These are phyloP conservation scores for Boletus edulis DNA, from an alignment of 768 basidiomycete species.

Conservation along the genomic window DNA sequence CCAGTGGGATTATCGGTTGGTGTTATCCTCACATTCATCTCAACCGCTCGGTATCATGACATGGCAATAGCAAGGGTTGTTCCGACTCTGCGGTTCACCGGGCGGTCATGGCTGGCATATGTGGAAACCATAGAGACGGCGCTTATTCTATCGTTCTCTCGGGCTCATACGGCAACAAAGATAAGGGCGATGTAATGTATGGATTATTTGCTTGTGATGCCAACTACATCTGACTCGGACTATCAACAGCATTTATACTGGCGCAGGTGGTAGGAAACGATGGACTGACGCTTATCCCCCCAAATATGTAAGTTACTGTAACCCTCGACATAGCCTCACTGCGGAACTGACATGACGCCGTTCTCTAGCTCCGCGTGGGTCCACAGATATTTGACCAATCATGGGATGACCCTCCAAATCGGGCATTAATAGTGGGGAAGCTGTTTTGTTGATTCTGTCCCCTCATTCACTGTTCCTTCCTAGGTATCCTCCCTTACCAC, in stretches of 20 bases:
- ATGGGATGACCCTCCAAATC: constrained; percentile 15
- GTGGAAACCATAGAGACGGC: constrained; percentile 11
- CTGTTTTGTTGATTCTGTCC: background rate
- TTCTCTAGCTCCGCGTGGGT: constrained; percentile 14
- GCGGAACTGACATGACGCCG: background rate
- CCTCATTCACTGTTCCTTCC: background rate
- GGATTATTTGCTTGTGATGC: background rate
- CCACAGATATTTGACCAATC: constrained; percentile 25
- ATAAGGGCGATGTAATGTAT: constrained; percentile 27
- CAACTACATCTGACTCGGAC: background rate
- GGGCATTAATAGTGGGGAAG: constrained; percentile 18
- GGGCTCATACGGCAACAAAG: constrained; percentile 23
- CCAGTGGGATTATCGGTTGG: constrained; percentile 19
- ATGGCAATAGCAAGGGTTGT: constrained; percentile 6
- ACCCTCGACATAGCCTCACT: background rate
- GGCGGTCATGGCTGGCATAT: constrained; percentile 12
- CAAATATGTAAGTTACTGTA: constrained; percentile 19
- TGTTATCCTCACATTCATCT: background rate
- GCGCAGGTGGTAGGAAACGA: constrained; percentile 20
- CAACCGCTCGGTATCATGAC: background rate
- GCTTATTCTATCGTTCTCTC: constrained; percentile 22
- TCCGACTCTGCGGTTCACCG: constrained; percentile 20
- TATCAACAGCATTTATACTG: constrained; percentile 26
- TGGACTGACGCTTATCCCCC: constrained; percentile 8
- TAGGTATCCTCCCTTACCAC: constrained; percentile 22